Percentiles rank a stretch among this genome's conserved stretches.
These are phyloP conservation scores for Aspergillus sp. DNA, from an alignment of 2,329 filamentous ascomycete species.

Conservation along the genomic window DNA sequence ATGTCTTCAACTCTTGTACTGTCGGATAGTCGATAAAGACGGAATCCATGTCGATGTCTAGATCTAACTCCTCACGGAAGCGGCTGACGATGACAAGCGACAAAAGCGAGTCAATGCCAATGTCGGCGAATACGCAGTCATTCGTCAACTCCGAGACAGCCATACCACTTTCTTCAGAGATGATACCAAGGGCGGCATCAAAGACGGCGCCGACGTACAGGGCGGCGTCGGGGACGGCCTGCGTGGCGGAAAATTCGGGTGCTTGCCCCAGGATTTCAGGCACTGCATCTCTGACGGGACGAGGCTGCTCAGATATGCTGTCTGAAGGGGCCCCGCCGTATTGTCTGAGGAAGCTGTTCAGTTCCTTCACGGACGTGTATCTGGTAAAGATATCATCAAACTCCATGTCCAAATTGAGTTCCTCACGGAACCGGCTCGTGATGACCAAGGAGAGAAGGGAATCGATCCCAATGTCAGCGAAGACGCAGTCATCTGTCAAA, in stretches of 20 bases:
- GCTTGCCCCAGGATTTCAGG: neutral
- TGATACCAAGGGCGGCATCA: conserved; percentile 9
- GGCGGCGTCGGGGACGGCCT: neutral
- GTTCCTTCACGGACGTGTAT: neutral
- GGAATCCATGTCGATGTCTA: neutral
- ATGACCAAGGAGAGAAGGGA: conserved; percentile 10
- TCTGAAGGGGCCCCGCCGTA: neutral
- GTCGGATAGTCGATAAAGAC: neutral
- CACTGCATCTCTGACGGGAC: neutral
- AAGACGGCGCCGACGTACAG: neutral
- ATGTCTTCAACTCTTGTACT: neutral
- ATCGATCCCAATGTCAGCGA: conserved; percentile 11
- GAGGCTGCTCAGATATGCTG: neutral
- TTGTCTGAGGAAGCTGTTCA: neutral
- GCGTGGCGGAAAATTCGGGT: neutral
- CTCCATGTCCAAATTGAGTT: conserved; percentile 9
- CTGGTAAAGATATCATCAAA: neutral
- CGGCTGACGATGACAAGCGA: conserved; percentile 13
- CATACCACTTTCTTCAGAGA: conserved; percentile 18
- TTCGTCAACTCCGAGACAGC: conserved; percentile 7
- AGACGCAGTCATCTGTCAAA: conserved; percentile 7
- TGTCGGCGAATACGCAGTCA: conserved; percentile 12
- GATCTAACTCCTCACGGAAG: conserved; percentile 12
- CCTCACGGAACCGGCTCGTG: conserved; percentile 4
- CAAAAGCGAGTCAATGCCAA: conserved; percentile 15